Evolutionary conservation across 2,329 filamentous ascomycete genomes (phyloP).

Genomic region (Hypoxylon sp.): DNA sequence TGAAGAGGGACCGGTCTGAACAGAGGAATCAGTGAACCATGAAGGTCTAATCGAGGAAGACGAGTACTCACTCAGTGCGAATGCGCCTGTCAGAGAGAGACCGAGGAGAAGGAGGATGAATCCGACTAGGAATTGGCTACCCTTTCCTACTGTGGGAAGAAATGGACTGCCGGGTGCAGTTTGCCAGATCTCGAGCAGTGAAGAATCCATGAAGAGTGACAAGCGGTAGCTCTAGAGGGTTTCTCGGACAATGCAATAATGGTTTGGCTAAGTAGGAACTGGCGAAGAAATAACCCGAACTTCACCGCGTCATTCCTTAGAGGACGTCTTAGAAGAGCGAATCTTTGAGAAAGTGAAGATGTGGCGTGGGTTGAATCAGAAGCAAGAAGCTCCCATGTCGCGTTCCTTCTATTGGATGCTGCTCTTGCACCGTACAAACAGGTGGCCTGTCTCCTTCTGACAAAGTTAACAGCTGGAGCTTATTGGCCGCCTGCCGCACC

Average conservation of each 20-base stretch:
- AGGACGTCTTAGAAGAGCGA: conserved; percentile 2
- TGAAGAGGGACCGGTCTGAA: conserved; percentile 84
- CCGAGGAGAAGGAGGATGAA: conserved; percentile 81
- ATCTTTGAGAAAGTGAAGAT: not conserved
- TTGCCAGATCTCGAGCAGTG: conserved; percentile 92
- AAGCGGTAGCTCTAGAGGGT: conserved; percentile 4
- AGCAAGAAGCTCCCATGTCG: conserved; percentile 14
- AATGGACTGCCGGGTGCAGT: conserved; percentile 90
- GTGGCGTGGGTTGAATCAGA: conserved; percentile 1
- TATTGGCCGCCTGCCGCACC: conserved; percentile 3
- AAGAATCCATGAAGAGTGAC: conserved; percentile 76
- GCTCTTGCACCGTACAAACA: conserved; percentile 28
- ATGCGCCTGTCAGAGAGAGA: conserved; percentile 80
- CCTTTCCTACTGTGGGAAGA: conserved; percentile 83
- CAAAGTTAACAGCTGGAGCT: conserved; percentile 23
- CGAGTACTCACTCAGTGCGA: conserved; percentile 81
- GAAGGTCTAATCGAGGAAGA: not conserved
- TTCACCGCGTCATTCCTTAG: conserved; percentile 32
- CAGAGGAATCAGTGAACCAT: conserved; percentile 47
- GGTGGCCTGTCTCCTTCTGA: conserved; percentile 38
- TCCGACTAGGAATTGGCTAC: conserved; percentile 85
- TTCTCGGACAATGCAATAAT: conserved; percentile 17
- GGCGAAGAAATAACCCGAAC: not conserved
- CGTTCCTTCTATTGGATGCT: conserved; percentile 2
- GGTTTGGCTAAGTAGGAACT: not conserved